Evolutionary conservation across 208 protist species (phyloP).

Genomic region (Polymyxa betae): DNA sequence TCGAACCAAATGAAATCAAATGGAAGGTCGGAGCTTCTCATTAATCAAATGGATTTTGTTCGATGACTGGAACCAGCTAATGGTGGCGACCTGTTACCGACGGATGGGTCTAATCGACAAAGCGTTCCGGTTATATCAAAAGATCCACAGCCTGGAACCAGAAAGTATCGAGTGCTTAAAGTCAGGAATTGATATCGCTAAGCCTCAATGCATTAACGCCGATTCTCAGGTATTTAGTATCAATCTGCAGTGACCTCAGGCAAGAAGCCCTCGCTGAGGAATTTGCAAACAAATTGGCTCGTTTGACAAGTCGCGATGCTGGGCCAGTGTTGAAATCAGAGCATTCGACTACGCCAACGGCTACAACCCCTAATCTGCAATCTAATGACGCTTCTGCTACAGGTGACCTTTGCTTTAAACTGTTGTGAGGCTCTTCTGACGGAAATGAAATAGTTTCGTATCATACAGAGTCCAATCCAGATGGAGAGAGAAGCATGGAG

Average conservation of each 20-base stretch:
- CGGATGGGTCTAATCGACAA: conserved; percentile 84
- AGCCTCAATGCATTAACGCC: too few relatives aligned
- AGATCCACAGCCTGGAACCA: conserved; percentile 85
- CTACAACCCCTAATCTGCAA: too few relatives aligned
- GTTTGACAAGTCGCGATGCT: not conserved
- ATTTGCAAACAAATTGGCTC: not conserved
- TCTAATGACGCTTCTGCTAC: not conserved
- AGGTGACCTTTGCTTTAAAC: not conserved
- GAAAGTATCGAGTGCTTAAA: conserved; percentile 87
- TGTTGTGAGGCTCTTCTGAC: not conserved
- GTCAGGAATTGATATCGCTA: not conserved
- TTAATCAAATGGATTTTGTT: not conserved
- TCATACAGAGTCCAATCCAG: too few relatives aligned
- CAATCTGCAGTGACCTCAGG: not conserved
- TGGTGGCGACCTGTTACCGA: conserved; percentile 88
- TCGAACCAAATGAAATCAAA: conserved; percentile 91
- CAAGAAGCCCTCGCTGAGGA: conserved; percentile 18
- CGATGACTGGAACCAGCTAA: conserved; percentile 30
- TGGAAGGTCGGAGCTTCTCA: conserved; percentile 86
- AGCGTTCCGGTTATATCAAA: conserved; percentile 88
- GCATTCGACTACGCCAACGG: not conserved
- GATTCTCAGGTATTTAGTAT: not conserved
- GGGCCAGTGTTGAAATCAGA: not conserved
- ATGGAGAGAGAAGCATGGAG: too few relatives aligned
- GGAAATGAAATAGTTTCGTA: too few relatives aligned